Base-by-base conservation (phyloP, 495 filamentous ascomycete genomes). In the Trichoderma parareesei region DNA sequence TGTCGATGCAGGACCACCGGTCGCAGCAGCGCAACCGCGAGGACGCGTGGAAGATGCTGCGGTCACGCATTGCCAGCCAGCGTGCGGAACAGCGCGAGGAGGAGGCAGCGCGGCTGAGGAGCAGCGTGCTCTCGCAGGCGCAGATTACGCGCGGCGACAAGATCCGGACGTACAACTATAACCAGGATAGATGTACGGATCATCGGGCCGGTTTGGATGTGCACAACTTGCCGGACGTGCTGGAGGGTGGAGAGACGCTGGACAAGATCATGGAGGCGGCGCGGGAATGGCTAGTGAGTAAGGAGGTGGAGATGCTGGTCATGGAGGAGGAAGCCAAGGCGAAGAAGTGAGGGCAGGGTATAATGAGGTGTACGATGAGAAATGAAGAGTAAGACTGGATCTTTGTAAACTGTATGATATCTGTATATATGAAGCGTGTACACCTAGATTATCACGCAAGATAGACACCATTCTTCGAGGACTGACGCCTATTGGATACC, bases 121-220 rank as follows among this genome's bases (percentile, higher is more conserved):
- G 89, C 71, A 89, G 89, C 60, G 88, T 85, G 42, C 81, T 93
- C 67, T 85, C 89, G 4, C 89, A 90, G 67, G 85, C 93, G 62
- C 89, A 87, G 66, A 90, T 91, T 79, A 92, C 92, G 35, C 85
- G 95, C 57, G 90, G 90, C 35, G 91, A 97, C 74, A 98, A 98
- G 77, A 84, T 98, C 67, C 78, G 94, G 67, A 98, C 94, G 3
- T 98, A 98, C 73, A 96, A 98, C 76, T 98, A 87, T 79, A 84
- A 85, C 41, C 95, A 98, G 76, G 91, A 92, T 75, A 82, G 94
- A 61, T 92, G 95, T 67, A 97, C 94, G 3, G 94, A 98, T 78
- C 94, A 98, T 75, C 81, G 94, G 38, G 90, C 87, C 72, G 93
- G 93, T 3, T 72, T 91, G 40, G 92, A 89, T 61, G 77, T 94